Percentiles rank a stretch among this genome's conserved stretches.
These are phyloP conservation scores for Irpex sp. DNA, from an alignment of 1,284 basidiomycete genomes.

Conservation along the genomic window DNA sequence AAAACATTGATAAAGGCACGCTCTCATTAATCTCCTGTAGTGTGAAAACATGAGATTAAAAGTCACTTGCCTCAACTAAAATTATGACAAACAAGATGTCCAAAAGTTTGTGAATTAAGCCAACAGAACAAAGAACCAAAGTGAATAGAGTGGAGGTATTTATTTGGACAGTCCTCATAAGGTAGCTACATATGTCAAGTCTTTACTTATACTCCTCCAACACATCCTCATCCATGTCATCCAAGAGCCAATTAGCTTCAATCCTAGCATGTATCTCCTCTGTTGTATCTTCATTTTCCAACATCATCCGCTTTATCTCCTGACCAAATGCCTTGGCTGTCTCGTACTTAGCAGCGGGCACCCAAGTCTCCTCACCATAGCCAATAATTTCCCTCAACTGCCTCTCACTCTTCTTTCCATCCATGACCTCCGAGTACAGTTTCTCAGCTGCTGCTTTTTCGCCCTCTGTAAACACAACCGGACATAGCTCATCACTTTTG, in stretches of 20 bases:
- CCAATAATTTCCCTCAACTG: neutral
- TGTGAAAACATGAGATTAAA: too few species aligned
- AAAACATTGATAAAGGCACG: too few species aligned
- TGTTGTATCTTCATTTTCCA: too few species aligned
- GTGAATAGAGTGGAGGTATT: too few species aligned
- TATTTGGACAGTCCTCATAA: too few species aligned
- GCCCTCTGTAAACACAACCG: slow-evolving; percentile 34
- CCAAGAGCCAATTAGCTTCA: neutral
- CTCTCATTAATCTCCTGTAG: too few species aligned
- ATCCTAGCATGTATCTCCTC: neutral
- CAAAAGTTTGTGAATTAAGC: too few species aligned
- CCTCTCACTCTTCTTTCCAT: neutral
- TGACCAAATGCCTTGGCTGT: neutral
- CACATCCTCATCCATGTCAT: neutral
- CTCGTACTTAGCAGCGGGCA: neutral
- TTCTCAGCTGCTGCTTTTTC: slow-evolving; percentile 28
- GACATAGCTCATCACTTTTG: slow-evolving; percentile 33
- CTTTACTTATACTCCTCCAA: too few species aligned
- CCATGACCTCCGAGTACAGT: neutral
- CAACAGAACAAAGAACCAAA: too few species aligned
- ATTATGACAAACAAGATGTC: too few species aligned
- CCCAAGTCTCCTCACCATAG: neutral
- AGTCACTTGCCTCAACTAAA: too few species aligned
- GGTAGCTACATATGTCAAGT: too few species aligned
- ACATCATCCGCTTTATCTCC: neutral